Evolutionary conservation across 805 yeast species (phyloP), one percentile per base, ranked within the genome.

Genomic region (Saccharomyces eubayanus): DNA sequence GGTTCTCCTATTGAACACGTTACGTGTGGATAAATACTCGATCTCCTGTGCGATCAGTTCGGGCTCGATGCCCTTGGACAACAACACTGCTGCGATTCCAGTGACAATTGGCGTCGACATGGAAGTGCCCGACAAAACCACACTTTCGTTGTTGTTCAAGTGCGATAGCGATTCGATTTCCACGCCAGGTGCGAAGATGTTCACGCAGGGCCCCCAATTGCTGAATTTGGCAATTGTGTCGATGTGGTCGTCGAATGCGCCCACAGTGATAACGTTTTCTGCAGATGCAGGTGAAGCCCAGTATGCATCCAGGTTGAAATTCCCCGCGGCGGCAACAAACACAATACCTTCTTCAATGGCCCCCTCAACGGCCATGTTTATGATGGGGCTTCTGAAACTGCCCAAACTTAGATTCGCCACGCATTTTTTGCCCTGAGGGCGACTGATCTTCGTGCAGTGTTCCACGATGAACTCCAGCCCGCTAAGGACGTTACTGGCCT

Each of bases 151-250:
- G 5, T 51, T 51, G 3, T 62, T 47, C 0, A 40, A 59, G 43
- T 72, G 72, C 10, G 80, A 74, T 12, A 85, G 74, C 52, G 91
- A 84, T 28, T 74, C 72, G 2, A 89, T 84, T 14, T 73, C 72
- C 0, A 83, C 84, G 0, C 98, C 98, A 49, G 92, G 81, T 0
- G 97, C 89, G 70, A 87, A 85, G 0, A 89, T 75, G 63, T 89
- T 89, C 6, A 91, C 95, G 68, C 97, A 92, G n/a, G 76, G 74
- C 0, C 98, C 97, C 90, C 91, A 88, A 65, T 92, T 91, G n/a
- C 94, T 80, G 62, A 92, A 91, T 11, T 77, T 64, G 0, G 97
- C 95, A 36, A 90, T 74, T 2, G 74, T 61, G 61, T 89, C 96
- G 5, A 76, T 76, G 20, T 77, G 65, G 64, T 88, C 96, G 63